Conservation (phyloP, 2,329 filamentous ascomycete species). For the Phymatotrichopsis omnivora region DNA sequence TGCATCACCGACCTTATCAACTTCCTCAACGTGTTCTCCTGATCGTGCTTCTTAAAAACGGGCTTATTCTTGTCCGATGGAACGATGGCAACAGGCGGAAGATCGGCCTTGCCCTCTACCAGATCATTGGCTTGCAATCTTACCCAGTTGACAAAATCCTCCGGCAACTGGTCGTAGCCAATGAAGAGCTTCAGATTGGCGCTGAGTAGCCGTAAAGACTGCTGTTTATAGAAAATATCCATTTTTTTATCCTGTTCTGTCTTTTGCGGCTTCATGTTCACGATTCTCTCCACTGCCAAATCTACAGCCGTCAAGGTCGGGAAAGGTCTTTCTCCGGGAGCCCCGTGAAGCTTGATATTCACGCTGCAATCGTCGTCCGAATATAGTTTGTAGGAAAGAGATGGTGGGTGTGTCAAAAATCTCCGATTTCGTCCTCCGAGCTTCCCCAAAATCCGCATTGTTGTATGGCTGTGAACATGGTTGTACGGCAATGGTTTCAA, state of each 20-base stretch:
- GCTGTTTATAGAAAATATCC: conserved; percentile 83
- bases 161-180: conserved; percentile 75
- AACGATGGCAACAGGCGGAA: conserved; percentile 59
- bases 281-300: conserved; percentile 75
- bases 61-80: conserved; percentile 69
- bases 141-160: conserved; percentile 75
- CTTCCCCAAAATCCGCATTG: conserved; percentile 93
- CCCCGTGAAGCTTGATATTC: conserved; percentile 79
- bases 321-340: conserved; percentile 79
- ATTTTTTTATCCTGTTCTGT: conserved; percentile 46
- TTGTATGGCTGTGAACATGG: conserved; percentile 95
- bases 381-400: conserved; percentile 72
- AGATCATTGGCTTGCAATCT: conserved; percentile 85
- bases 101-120: conserved; percentile 58
- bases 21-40: conserved; percentile 73
- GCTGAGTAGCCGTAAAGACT: conserved; percentile 79
- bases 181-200: conserved; percentile 85
- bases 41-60: conserved; percentile 72
- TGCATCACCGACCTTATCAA: conserved; percentile 83
- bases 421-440: conserved; percentile 90
- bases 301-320: conserved; percentile 79
- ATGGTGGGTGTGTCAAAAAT: conserved; percentile 81
- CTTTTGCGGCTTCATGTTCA: conserved; percentile 56
- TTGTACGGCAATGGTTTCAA: conserved; percentile 88
- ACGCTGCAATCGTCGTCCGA: conserved; percentile 82